Base-by-base conservation (phyloP, 2,329 filamentous ascomycete species). In the Aspergillus niger region DNA sequence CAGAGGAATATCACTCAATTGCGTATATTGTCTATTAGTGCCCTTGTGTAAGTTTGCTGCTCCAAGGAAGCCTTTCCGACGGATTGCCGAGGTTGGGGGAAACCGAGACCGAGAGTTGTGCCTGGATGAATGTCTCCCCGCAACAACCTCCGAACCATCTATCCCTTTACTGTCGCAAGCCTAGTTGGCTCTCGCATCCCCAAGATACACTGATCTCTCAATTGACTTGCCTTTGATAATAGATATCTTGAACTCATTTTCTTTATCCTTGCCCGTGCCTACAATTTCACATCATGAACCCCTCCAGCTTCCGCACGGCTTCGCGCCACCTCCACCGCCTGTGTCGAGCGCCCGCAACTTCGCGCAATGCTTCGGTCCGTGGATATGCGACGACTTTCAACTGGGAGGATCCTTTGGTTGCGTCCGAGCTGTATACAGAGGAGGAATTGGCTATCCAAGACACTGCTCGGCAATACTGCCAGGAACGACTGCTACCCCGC, bases 401-500 rank as follows among this genome's bases (percentile, higher is more conserved):
- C 76, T 99, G 95, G 94, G 86, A 95, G 75, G 95, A 99, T 73
- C 93, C 95, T 20, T 82, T 99, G 60, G 85, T 84, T 26, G 83
- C 89, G 38, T 88, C 87, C 70, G 89, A 87, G 71, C 79, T 97
- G 48, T 85, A 92, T 70, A 97, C 92, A 1, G 91, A 96, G 66
- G 95, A 99, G 62, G 95, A 99, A 77, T 74, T 91, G 65, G 92
- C 93, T 13, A 94, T 99, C 67, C 84, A 90, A 44, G 92, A 97
- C 70, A 96, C 92, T 5, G 94, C 94, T 36, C 91, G 96, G 77
- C 86, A 91, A 63, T 99, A 98, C 73, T 98, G 93, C 74, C 94
- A 98, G 77, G 93, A 98, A 75, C 86, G 86, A 62, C 83, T 99
- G 80, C 81, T 91, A 44, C 95, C 95, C 54, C 84, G 94, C 65